These are phyloP conservation scores for Eleusine coracana DNA, from an alignment of 176 grass and related monocot species.

Conservation along the genomic window DNA sequence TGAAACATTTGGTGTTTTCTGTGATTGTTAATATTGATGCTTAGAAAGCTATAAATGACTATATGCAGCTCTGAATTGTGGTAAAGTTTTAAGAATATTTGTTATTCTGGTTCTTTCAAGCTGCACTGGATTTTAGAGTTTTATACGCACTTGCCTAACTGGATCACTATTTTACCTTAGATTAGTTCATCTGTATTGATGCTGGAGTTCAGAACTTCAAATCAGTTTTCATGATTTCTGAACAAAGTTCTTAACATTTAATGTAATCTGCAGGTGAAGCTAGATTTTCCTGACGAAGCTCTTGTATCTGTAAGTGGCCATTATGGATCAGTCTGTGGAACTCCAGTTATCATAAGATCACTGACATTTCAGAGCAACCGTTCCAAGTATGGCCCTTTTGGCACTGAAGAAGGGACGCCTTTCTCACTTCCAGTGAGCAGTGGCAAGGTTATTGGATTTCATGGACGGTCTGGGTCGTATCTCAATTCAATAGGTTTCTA, in stretches of 20 bases:
- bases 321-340: constrained; percentile 64
- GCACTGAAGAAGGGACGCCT: constrained; percentile 56
- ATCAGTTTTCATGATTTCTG: not conserved
- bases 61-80: not conserved
- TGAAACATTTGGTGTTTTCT: not conserved
- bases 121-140: not conserved
- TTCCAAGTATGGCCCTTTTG: constrained; percentile 67
- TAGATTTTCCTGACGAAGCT: constrained; percentile 63
- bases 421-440: constrained; percentile 69
- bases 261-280: constrained; percentile 49
- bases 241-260: constrained; percentile 8
- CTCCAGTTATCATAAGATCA: constrained; percentile 66
- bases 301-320: constrained; percentile 62
- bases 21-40: not conserved
- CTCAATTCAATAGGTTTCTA: constrained; percentile 71
- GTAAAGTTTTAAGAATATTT: constrained; percentile 10
- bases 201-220: not conserved
- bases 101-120: not conserved
- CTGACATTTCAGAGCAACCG: constrained; percentile 70
- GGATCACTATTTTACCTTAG: not conserved
- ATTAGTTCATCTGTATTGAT: not conserved
- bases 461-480: constrained; percentile 65
- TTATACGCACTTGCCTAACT: constrained; percentile 3
- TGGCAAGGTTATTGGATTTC: constrained; percentile 65
- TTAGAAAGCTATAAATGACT: not conserved